A percentile compares a stretch with the other conserved stretches of the same genome.
Conservation (phyloP, 129 eudicot species). For the Flaveria bidentis region DNA sequence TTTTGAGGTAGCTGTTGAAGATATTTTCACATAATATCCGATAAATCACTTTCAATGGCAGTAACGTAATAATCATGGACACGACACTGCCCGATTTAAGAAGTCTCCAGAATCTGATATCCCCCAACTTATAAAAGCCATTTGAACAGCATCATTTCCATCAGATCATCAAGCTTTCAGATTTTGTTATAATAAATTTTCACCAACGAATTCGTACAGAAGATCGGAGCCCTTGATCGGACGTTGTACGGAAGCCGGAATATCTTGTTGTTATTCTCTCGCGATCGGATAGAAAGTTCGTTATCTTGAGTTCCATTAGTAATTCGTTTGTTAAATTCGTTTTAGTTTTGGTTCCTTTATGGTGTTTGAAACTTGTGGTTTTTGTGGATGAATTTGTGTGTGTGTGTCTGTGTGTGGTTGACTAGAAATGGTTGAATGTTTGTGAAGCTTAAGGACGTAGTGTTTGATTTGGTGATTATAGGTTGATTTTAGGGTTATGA, state of each 20-base stretch:
- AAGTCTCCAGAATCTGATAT: slow-evolving; percentile 20
- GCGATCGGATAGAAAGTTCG: slow-evolving; percentile 37
- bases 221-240: slow-evolving; percentile 9
- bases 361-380: not conserved
- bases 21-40: slow-evolving; percentile 18
- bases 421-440: not conserved
- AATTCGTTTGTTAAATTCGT: not conserved
- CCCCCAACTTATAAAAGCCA: slow-evolving; percentile 24
- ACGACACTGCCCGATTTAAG: slow-evolving; percentile 15
- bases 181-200: not conserved
- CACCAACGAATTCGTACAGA: not conserved
- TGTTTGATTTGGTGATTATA: not conserved
- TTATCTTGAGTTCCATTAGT: slow-evolving; percentile 30
- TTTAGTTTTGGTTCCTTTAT: not conserved
- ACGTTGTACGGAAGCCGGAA: slow-evolving; percentile 23
- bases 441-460: not conserved
- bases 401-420: not conserved
- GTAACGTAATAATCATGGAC: slow-evolving; percentile 7
- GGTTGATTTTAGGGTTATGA: slow-evolving; percentile 5
- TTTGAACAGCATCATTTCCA: not conserved
- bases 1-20: slow-evolving; percentile 12
- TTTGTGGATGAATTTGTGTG: not conserved
- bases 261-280: slow-evolving; percentile 1
- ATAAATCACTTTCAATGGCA: slow-evolving; percentile 8
- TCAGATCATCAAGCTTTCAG: slow-evolving; percentile 3